Base-by-base conservation (phyloP, 176 grass and related monocot species). In the Ensete glaucum region DNA sequence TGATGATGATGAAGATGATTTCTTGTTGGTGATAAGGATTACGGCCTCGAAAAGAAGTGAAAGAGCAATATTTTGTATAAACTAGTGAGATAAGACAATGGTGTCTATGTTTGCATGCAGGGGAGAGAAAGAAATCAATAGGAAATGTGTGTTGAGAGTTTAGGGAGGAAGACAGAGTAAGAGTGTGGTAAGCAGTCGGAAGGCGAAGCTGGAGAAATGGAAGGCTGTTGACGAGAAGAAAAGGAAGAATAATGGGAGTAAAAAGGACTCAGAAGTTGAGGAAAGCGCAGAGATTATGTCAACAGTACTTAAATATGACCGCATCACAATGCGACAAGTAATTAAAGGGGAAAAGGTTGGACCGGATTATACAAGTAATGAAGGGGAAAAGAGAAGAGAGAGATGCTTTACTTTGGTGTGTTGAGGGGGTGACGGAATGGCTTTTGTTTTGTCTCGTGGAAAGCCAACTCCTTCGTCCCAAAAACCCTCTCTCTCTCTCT, bases 391-490 rank as follows among this genome's bases (percentile, higher is more conserved):
- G 67, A 20, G 29, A 34, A 65, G 62, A 65, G 63, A 27, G 21
- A 51, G 67, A 25, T 43, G 34, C 34, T 43, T 43, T 43, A 43
- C 34, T 43, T 43, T 43, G 34, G 34, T 43, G 34, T 4, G 34
- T 4, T 43, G 2, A 66, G 22, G 11, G 16, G 54, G 23, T 20
- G 55, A 56, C 62, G 73, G n/a, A 11, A 25, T 23, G 52, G 52
- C 15, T 51, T 71, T 55, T 50, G 51, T 69, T 78, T 78, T 67
- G 62, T 78, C 51, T 25, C 52, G 52, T 17, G 9, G 63, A 78
- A 69, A 67, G 21, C 63, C 62, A 68, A 78, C 76, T 52, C 63
- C 64, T 21, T 60, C 72, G 66, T 79, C 54, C 67, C 34, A 54
- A 51, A 71, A 72, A 79, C 62, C 77, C 67, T 71, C 53, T 26